Evolutionary conservation across 768 basidiomycete genomes (phyloP).

Genomic region (Pleurotus tuber-regium): DNA sequence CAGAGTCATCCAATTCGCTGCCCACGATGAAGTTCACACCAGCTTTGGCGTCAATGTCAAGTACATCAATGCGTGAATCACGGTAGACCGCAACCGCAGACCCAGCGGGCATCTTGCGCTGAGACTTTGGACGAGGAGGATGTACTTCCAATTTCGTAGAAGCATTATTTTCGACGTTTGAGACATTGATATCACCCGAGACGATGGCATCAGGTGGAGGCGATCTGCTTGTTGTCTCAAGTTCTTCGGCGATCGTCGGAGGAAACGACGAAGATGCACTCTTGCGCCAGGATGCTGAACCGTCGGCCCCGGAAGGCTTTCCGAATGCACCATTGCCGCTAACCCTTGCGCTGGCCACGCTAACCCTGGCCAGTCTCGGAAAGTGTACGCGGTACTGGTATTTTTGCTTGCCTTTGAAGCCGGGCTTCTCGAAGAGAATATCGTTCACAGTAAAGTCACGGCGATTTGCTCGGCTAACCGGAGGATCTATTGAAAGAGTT

Average conservation of each 20-base stretch:
- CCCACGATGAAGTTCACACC: constrained; percentile 74
- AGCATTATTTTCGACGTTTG: constrained; percentile 29
- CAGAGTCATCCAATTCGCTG: constrained; percentile 66
- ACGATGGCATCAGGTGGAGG: constrained; percentile 54
- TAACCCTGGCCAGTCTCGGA: constrained; percentile 26
- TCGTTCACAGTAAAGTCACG: constrained; percentile 65
- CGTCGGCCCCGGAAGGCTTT: constrained; percentile 38
- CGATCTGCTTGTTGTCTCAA: constrained; percentile 64
- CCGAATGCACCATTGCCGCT: constrained; percentile 39
- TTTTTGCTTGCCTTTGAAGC: constrained; percentile 36
- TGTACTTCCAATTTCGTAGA: constrained; percentile 29
- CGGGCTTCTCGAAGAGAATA: constrained; percentile 53
- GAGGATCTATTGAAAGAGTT: constrained; percentile 69
- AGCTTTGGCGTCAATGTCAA: constrained; percentile 43
- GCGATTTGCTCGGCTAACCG: constrained; percentile 59
- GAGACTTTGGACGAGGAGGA: constrained; percentile 44
- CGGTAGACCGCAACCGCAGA: constrained; percentile 74
- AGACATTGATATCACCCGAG: constrained; percentile 10
- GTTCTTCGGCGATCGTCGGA: constrained; percentile 21
- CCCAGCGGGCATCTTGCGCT: constrained; percentile 71
- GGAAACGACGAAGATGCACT: constrained; percentile 18
- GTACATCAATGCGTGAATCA: constrained; percentile 52
- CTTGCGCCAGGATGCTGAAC: constrained; percentile 44
- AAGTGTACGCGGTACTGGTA: constrained; percentile 41
- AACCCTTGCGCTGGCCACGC: constrained; percentile 15